Base-by-base conservation (phyloP, 768 basidiomycete species). In the Leccinum barrowsii region DNA sequence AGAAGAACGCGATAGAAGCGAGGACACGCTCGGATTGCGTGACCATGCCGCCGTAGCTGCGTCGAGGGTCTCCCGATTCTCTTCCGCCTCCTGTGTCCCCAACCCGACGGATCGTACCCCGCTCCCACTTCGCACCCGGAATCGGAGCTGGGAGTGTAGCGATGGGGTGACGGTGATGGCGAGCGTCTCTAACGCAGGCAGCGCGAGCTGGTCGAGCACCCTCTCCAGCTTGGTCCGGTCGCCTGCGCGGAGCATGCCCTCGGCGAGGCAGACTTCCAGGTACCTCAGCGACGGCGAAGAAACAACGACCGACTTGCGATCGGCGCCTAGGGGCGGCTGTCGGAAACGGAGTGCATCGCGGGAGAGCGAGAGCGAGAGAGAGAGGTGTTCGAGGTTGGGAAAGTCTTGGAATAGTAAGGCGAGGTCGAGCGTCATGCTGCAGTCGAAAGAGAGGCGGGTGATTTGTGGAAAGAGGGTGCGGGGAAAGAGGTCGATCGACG, bases 381-480 rank as follows among this genome's bases (percentile, higher is more conserved):
- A 30, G 32, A 71, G 59, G 35, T 63, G 53, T 7, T 59, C 44
- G 24, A 71, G 57, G 30, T 55, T n/a, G 1, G 51, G 10, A 56
- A 59, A 63, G 50, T 71, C 67, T 21, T 54, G 54, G 50, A 66
- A 61, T 24, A 72, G 46, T 19, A 44, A 30, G 22, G 56, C 49
- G 32, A 70, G 59, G 37, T 71, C 66, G 54, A 66, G 65, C 22
- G 58, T 47, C 54, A 56, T 49, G 44, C 47, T 19, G 19, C 64
- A 66, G 46, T 70, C 63, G 12, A 69, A 46, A 24, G 63, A 56
- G 49, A 71, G 70, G 52, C 63, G 59, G 1, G 70, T 66, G 44
- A 71, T 59, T 11, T 68, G 66, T 3, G 59, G 32, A 2, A 60
- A 59, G 30, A 66, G 19, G 49, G 35, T 10, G 11, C 32, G 65